Evolutionary conservation across 2,329 filamentous ascomycete genomes (phyloP), one percentile per base, ranked within the genome.

Genomic region (Apiospora hydei): DNA sequence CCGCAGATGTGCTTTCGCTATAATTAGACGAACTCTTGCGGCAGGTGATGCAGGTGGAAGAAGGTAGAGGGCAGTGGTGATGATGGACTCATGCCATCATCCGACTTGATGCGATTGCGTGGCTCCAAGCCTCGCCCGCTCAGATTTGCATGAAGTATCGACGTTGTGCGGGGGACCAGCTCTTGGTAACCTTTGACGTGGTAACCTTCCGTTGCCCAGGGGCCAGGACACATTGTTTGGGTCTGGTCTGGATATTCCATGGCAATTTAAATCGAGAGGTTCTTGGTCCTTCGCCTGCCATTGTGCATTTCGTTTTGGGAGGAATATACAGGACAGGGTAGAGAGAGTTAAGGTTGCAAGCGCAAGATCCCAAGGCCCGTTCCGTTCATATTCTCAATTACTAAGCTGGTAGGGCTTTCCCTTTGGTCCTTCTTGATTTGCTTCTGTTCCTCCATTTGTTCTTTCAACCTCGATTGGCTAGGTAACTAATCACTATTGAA

Each of bases 331-430:
- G 30, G 18, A 64, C 10, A 10, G 21, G 18, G 18, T 8, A 64
- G 18, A 24, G 3, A 64, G 18, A 24, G 34, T 64, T 64, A 64
- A 64, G 57, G 57, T 64, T 64, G 34, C 18, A 6, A 64, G 34
- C 57, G 57, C 18, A 41, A 64, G 57, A 41, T 41, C 34, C 21
- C 41, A 24, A 41, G 57, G 57, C n/a, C 57, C 57, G 57, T 64
- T 13, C 57, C 57, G 34, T 41, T 5, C 7, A 41, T 64, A 34
- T 18, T 41, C 3, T 34, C 11, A n/a, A 41, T 5, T 24, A n/a
- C 18, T 41, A 16, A n/a, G 53, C 21, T 38, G 53, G 30, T 21
- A 61, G 53, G 53, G 34, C 16, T 61, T 57, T 61, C 16, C 53
- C 16, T 5, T 61, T 38, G 30, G 7, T 61, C 53, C 34, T 61